Conservation (phyloP, 2,329 filamentous ascomycete genomes). For the Thermomyces lanuginosus region DNA sequence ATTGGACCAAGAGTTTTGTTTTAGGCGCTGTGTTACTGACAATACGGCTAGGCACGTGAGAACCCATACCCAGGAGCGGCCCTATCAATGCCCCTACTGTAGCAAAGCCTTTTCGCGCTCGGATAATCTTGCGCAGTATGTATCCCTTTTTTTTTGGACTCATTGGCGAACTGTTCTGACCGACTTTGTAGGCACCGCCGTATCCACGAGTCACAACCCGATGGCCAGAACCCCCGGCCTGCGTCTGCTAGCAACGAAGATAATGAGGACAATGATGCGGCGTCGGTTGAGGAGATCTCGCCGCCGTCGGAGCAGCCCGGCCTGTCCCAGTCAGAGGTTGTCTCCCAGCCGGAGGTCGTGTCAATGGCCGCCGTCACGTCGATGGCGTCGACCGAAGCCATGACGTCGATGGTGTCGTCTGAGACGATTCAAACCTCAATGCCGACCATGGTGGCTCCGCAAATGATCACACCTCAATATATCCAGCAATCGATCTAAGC, state of each 20-base stretch:
- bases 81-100: constrained; percentile 93
- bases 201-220: constrained; percentile 64
- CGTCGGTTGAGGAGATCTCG: constrained; percentile 62
- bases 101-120: constrained; percentile 98
- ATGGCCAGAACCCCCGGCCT: constrained; percentile 33
- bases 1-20: no score
- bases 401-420: constrained; percentile 20
- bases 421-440: constrained; percentile 22
- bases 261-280: constrained; percentile 67
- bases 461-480: constrained; percentile 29
- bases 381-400: constrained; percentile 20
- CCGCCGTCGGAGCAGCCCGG: constrained; percentile 31
- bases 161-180: constrained; percentile 22
- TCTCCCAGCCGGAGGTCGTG: constrained; percentile 17
- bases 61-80: constrained; percentile 97
- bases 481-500: constrained; percentile 27
- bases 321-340: no score
- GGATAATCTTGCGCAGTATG: constrained; percentile 96
- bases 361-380: constrained; percentile 20
- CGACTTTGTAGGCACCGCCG: constrained; percentile 41
- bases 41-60: constrained; percentile 78
- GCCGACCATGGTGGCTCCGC: constrained; percentile 23
- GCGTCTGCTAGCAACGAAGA: constrained; percentile 47
- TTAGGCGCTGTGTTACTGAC: constrained; percentile 37
- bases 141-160: constrained; percentile 6